Conservation (phyloP, 495 filamentous ascomycete genomes). For the Podospora fimiseda region DNA sequence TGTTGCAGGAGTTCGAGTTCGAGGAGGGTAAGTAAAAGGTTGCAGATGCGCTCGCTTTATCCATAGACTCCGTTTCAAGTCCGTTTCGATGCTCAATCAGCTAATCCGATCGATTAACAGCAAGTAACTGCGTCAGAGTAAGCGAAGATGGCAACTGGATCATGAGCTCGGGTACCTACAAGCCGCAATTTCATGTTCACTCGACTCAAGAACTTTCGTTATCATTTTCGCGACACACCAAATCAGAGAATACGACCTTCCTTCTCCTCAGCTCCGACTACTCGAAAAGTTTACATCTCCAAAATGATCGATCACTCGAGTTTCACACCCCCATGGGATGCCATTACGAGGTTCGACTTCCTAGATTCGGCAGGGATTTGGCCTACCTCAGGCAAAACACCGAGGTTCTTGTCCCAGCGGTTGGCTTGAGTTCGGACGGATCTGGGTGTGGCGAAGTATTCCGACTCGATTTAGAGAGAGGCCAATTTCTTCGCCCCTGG, state of each 20-base stretch:
- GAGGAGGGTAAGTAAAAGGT: constrained; percentile 53
- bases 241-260: constrained; percentile 90
- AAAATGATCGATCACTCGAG: constrained; percentile 83
- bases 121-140: constrained; percentile 83
- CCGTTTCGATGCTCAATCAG: background rate
- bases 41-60: too few species aligned
- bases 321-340: constrained; percentile 89
- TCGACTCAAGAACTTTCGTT: constrained; percentile 88
- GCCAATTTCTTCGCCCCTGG: constrained; percentile 78
- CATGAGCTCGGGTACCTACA: constrained; percentile 91
- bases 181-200: constrained; percentile 95
- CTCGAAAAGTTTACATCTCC: constrained; percentile 88
- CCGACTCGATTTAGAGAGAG: constrained; percentile 72
- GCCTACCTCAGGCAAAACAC: constrained; percentile 78
- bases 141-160: constrained; percentile 98
- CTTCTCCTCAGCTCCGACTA: constrained; percentile 88
- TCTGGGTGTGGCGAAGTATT: constrained; percentile 79
- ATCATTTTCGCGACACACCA: constrained; percentile 87
- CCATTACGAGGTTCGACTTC: constrained; percentile 80
- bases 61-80: too few species aligned
- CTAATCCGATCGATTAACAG: constrained; percentile 25
- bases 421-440: constrained; percentile 74
- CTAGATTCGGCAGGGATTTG: constrained; percentile 86
- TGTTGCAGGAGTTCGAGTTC: constrained; percentile 97
- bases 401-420: constrained; percentile 79